A percentile compares a stretch with the other conserved stretches of the same genome.
These are phyloP conservation scores for Trichoderma atroviride DNA, from an alignment of 2,329 filamentous ascomycete genomes.

Conservation along the genomic window DNA sequence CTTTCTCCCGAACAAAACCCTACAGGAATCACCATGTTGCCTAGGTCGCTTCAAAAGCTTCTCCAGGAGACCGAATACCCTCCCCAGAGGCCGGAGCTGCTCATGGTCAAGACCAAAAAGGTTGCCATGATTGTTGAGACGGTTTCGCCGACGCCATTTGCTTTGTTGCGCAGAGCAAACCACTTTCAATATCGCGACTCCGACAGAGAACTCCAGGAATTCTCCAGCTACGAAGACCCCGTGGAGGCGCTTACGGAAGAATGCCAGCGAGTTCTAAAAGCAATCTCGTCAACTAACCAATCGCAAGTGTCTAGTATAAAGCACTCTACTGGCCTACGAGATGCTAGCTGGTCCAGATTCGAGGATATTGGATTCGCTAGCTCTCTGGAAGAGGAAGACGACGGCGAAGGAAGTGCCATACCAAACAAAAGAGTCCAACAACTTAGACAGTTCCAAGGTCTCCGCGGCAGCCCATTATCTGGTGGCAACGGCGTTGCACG, in stretches of 20 bases:
- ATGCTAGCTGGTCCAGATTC: conserved; percentile 95
- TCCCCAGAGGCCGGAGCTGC: conserved; percentile 72
- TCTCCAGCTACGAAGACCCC: conserved; percentile 87
- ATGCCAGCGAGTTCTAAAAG: conserved; percentile 84
- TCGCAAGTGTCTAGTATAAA: conserved; percentile 73
- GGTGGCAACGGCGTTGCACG: conserved; percentile 67
- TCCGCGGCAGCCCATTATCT: conserved; percentile 69
- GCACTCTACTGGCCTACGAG: conserved; percentile 71
- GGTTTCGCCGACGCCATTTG: conserved; percentile 92
- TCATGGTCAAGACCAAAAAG: conserved; percentile 80
- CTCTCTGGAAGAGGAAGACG: conserved; percentile 69
- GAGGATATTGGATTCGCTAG: conserved; percentile 91
- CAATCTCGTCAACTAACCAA: conserved; percentile 87
- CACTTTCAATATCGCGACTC: conserved; percentile 95
- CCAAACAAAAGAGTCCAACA: conserved; percentile 43
- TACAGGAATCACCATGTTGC: conserved; percentile 81
- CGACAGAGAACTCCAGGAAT: conserved; percentile 80
- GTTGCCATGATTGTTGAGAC: conserved; percentile 96
- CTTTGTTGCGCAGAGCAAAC: conserved; percentile 84
- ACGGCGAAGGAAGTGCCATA: conserved; percentile 59
- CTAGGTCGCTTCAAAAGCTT: conserved; percentile 87
- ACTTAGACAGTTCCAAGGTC: conserved; percentile 42
- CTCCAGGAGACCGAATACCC: conserved; percentile 94
- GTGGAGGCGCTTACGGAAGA: conserved; percentile 88
- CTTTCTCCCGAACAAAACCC: conserved; percentile 77